Base-by-base conservation (phyloP, 164 flowering plant genomes). In the Magnolia changhungtana region DNA sequence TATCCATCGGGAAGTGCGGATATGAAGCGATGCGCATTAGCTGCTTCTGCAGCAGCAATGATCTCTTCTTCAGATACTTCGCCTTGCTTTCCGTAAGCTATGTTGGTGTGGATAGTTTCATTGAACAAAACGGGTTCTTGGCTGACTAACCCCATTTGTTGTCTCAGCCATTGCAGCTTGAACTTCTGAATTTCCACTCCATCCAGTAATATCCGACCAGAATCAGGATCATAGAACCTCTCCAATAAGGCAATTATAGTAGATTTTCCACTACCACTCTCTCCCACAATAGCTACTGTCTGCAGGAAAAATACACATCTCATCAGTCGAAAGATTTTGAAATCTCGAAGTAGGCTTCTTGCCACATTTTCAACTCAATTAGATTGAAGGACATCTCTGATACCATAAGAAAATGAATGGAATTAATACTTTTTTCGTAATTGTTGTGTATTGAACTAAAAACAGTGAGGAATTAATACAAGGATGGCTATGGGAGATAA, bases 241-340 rank as follows among this genome's bases (percentile, higher is more conserved):
- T 91, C 88, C 10, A 91, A 80, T 13, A 92, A 81, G 80, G 89
- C 82, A 3, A 91, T 90, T 0, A 89, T 85, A 5, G 95, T 91
- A 8, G 94, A 91, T 68, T 92, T 92, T 27, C 97, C 95, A 65
- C 92, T 86, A 0, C 95, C 95, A 78, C 92, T 91, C 74, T 91
- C 95, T 65, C 97, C 95, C 9, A 92, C 97, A 18, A 91, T 88
- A 16, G 94, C 95, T 31, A 91, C 89, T 6, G 91, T 90, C 95
- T 89, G 84, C 80, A 81, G 23, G 78, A 0, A 77, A 37, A 50
- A 67, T 55, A 77, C 16, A 3, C 7, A 24, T 14, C 21, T 50
- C 61, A 19, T 67, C 52, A 8, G 45, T 55, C 18, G 13, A 58
- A 55, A 51, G 29, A 20, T 67, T 9, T 13, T 59, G 45, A 37